Evolutionary conservation across 306 rosid species (phyloP).

Genomic region (Lagenaria siceraria): DNA sequence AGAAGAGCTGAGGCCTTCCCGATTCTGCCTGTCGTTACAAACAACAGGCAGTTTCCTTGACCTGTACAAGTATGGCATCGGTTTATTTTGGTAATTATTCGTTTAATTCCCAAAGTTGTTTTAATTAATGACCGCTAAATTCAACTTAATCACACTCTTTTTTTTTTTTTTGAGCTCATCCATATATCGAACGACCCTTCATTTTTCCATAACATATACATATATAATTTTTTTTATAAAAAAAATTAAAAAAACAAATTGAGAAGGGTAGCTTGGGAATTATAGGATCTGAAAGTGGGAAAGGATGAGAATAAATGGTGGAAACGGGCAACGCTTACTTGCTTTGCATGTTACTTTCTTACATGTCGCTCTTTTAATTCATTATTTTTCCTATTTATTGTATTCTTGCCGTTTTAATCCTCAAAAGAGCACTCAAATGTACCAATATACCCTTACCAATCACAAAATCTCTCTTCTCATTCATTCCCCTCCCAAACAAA

Average conservation of each 20-base stretch:
- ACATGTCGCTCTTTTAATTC: slow-evolving; percentile 25
- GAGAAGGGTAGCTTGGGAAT: slow-evolving; percentile 27
- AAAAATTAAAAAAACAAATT: neutral
- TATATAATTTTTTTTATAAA: too few species aligned
- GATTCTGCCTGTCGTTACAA: slow-evolving; percentile 45
- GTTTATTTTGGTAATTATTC: slow-evolving; percentile 28
- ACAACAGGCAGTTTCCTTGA: slow-evolving; percentile 65
- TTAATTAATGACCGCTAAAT: neutral
- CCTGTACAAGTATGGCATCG: slow-evolving; percentile 43
- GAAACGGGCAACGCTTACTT: slow-evolving; percentile 32
- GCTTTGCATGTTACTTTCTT: slow-evolving; percentile 30
- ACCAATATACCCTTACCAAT: neutral
- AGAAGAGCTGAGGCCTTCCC: neutral
- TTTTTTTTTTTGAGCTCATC: neutral
- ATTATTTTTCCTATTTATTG: slow-evolving; percentile 16
- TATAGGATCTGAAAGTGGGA: neutral
- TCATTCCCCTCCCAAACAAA: neutral
- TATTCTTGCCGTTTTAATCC: slow-evolving; percentile 18
- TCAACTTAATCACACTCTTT: neutral
- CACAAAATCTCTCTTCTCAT: neutral
- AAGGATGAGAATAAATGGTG: slow-evolving; percentile 31
- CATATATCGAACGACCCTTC: neutral
- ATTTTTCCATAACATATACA: neutral
- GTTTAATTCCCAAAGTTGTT: slow-evolving; percentile 13
- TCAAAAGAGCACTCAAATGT: neutral